Percentiles rank a stretch among this genome's conserved stretches.
These are phyloP conservation scores for Diaporthe batatas DNA, from an alignment of 2,329 filamentous ascomycete genomes.

Conservation along the genomic window DNA sequence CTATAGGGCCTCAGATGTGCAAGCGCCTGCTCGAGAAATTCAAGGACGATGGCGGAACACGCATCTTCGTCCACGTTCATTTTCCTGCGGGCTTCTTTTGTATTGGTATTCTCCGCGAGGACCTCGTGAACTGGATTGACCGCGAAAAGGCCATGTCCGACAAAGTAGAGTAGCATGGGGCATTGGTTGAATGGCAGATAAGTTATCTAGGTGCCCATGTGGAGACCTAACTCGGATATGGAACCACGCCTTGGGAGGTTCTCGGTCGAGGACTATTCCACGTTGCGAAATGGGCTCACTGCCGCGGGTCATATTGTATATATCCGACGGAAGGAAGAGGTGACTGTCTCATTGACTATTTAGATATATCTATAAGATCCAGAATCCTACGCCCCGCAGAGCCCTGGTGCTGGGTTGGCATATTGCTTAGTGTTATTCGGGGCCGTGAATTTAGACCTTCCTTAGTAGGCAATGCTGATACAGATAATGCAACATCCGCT, in stretches of 20 bases:
- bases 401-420: background rate
- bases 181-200: too few relatives aligned
- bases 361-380: background rate
- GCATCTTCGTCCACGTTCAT: background rate
- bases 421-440: background rate
- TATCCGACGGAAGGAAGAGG: background rate
- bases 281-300: background rate
- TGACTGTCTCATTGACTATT: background rate
- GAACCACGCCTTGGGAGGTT: background rate
- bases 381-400: background rate
- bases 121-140: background rate
- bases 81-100: background rate
- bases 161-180: background rate
- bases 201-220: background rate
- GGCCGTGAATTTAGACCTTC: background rate
- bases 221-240: too few relatives aligned
- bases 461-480: slow-evolving; percentile 18
- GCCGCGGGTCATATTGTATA: background rate
- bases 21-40: background rate
- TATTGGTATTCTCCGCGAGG: background rate
- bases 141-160: background rate
- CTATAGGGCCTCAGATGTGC: background rate
- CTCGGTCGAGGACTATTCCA: background rate
- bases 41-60: background rate
- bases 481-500: background rate